Conservation (phyloP, 306 rosid species). For the Rosa rugosa region DNA sequence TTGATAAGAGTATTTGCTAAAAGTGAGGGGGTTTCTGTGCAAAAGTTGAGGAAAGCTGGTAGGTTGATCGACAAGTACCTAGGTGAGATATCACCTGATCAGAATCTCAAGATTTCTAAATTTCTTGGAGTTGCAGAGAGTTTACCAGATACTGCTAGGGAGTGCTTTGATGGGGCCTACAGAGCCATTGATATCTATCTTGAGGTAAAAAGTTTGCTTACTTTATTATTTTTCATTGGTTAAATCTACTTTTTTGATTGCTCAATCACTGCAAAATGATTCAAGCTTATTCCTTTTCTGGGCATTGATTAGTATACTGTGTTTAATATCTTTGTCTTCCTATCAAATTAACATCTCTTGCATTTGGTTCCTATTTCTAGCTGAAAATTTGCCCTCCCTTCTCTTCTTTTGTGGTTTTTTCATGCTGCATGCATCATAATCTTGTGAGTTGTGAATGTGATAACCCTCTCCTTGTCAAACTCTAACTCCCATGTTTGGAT, state of each 20-base stretch:
- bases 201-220: conserved; percentile 42
- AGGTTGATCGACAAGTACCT: conserved; percentile 61
- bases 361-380: not conserved
- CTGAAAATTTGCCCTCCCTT: not conserved
- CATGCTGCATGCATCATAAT: conserved; percentile 1
- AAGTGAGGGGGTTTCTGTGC: conserved; percentile 27
- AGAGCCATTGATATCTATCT: conserved; percentile 81
- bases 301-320: not conserved
- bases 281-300: not conserved
- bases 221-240: not conserved
- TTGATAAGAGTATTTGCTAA: conserved; percentile 52
- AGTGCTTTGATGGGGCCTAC: conserved; percentile 62
- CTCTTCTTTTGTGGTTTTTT: not conserved
- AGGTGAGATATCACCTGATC: conserved; percentile 74
- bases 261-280: conserved; percentile 2
- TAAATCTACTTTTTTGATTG: not conserved
- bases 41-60: conserved; percentile 64
- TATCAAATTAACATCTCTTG: not conserved
- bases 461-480: conserved; percentile 1
- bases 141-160: conserved; percentile 70
- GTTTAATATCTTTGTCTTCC: not conserved
- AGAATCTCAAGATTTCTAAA: conserved; percentile 60
- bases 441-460: conserved; percentile 10
- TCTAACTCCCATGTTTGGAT: not conserved
- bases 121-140: conserved; percentile 68